Conservation (phyloP, 805 yeast species). For the Dipodascopsis uninucleata region DNA sequence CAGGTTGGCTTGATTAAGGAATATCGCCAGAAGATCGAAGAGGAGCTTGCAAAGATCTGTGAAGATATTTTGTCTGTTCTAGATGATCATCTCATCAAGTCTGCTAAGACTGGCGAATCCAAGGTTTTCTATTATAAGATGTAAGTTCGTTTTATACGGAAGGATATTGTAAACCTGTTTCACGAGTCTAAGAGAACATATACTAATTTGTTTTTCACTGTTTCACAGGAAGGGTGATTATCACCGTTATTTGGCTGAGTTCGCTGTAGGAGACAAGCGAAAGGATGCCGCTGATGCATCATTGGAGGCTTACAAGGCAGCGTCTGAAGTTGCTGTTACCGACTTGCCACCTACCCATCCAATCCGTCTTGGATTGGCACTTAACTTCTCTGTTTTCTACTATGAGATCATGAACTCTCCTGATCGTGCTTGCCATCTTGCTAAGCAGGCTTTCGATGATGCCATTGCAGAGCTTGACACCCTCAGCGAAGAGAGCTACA, state of each 20-base stretch:
- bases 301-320: constrained; percentile 89
- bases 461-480: constrained; percentile 99
- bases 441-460: constrained; percentile 98
- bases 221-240: constrained; percentile 77
- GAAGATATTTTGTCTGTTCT: constrained; percentile 88
- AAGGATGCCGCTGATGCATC: constrained; percentile 90
- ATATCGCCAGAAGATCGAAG: constrained; percentile 91
- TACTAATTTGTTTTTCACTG: background rate
- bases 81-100: constrained; percentile 83
- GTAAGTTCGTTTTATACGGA: constrained; percentile 39
- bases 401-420: constrained; percentile 98
- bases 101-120: constrained; percentile 95
- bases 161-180: no score
- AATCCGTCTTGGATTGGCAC: constrained; percentile 94
- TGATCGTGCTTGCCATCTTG: constrained; percentile 97
- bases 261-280: constrained; percentile 85
- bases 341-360: constrained; percentile 99
- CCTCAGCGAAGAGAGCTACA: constrained; percentile 95
- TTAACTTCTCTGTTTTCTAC: constrained; percentile 96
- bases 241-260: constrained; percentile 98
- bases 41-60: constrained; percentile 87
- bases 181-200: no score
- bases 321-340: constrained; percentile 94
- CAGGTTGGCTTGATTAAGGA: constrained; percentile 89
- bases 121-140: constrained; percentile 97